A percentile compares a stretch with the other conserved stretches of the same genome.
Conservation (phyloP, 1,284 basidiomycete species). For the Vanrija pseudolonga region DNA sequence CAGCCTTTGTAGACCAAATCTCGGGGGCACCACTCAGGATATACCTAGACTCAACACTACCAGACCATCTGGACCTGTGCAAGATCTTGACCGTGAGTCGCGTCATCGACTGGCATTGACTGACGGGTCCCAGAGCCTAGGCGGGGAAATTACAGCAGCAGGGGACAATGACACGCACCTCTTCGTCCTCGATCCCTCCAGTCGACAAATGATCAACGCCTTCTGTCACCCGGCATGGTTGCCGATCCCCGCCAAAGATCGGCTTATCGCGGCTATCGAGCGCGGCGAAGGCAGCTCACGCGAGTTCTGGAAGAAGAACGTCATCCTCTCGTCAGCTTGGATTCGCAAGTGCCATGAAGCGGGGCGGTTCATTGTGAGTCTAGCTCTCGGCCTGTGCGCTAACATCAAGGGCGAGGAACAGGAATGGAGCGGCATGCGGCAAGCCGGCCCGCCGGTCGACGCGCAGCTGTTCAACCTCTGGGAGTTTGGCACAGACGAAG, state of each 20-base stretch:
- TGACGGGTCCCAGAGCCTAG: too few species aligned
- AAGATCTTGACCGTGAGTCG: background rate
- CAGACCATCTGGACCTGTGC: background rate
- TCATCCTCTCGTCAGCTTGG: slow-evolving; percentile 26
- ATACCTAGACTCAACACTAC: too few species aligned
- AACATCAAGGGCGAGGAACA: slow-evolving; percentile 17
- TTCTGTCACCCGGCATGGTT: slow-evolving; percentile 15
- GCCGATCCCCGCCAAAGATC: slow-evolving; percentile 7
- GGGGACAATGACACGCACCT: background rate
- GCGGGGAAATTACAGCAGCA: too few species aligned
- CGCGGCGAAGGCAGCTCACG: too few species aligned
- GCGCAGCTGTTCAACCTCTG: slow-evolving; percentile 1
- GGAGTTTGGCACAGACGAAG: background rate
- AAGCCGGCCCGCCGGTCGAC: background rate
- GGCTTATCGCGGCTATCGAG: background rate
- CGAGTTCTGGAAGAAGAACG: slow-evolving; percentile 22
- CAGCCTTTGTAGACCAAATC: too few species aligned
- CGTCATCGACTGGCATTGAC: background rate
- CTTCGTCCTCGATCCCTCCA: background rate
- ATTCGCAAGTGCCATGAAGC: slow-evolving; percentile 14
- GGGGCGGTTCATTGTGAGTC: slow-evolving; percentile 17
- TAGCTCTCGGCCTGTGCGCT: background rate
- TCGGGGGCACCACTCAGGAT: too few species aligned
- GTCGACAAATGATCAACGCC: background rate
- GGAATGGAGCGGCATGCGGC: slow-evolving; percentile 19